Evolutionary conservation across 2,329 filamentous ascomycete genomes (phyloP).

Genomic region (Neonectria ditissima): DNA sequence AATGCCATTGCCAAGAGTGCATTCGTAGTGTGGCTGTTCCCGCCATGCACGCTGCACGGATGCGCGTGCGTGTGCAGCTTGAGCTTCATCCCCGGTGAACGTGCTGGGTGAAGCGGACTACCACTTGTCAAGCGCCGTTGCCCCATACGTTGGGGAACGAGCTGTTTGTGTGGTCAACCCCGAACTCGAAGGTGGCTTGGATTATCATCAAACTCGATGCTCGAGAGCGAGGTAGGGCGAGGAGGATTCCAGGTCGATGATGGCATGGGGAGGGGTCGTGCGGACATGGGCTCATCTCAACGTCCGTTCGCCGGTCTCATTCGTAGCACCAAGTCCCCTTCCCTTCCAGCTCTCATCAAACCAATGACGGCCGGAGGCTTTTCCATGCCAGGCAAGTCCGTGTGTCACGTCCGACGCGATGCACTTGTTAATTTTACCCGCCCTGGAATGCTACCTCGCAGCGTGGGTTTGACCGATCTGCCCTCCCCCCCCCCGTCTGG

Average conservation of each 20-base stretch:
- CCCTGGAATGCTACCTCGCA: not conserved
- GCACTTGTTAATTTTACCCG: not conserved
- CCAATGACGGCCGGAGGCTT: not conserved
- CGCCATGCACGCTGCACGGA: conserved; percentile 37
- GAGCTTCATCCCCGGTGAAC: conserved; percentile 19
- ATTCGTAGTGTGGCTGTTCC: no score
- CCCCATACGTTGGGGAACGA: conserved; percentile 1
- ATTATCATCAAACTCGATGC: not conserved
- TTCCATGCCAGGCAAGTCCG: not conserved
- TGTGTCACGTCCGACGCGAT: not conserved
- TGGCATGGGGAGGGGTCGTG: conserved; percentile 14
- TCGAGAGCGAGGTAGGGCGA: not conserved
- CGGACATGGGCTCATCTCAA: conserved; percentile 39
- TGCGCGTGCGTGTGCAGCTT: conserved; percentile 24
- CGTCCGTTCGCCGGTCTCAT: conserved; percentile 31
- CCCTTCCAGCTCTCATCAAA: conserved; percentile 14
- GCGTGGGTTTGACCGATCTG: not conserved
- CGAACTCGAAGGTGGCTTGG: not conserved
- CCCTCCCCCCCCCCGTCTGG: not conserved
- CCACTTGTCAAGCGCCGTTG: no score
- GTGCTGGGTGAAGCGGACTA: not conserved
- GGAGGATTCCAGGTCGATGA: no score
- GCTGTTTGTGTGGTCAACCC: no score
- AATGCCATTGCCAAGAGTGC: not conserved
- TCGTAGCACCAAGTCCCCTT: no score